Base-by-base conservation (phyloP, 1,284 basidiomycete genomes). In the Cutaneotrichosporon sp. region DNA sequence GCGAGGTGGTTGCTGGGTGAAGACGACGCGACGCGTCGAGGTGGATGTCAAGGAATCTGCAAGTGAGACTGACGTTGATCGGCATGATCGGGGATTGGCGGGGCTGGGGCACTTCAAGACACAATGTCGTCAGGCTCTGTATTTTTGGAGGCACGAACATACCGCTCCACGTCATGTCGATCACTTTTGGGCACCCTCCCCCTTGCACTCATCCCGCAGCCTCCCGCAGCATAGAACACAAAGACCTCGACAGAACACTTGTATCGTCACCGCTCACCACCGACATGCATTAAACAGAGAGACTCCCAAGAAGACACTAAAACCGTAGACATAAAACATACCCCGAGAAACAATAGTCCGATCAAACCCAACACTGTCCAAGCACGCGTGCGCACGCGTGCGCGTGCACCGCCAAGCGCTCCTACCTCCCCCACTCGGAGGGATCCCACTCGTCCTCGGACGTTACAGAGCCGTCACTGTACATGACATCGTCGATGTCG, bases 391-490 rank as follows among this genome's bases (percentile, higher is more conserved):
- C n/a, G n/a, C n/a, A n/a, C n/a, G n/a, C 7, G 38, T 18, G 18
- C 38, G 38, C n/a, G n/a, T n/a, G n/a, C n/a, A n/a, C n/a, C 38
- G 38, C 18, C 34, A 36, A 11, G 29, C 29, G 16, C 16, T 4
- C 11, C 42, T 55, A 74, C 43, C 72, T 47, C 0, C 71, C 73
- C 73, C 73, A 75, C 24, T 73, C 73, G 20, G 54, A 42, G 5
- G 72, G 72, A 46, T 72, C 66, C 73, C 72, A 73, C 56, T 75
- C 72, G 49, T 73, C 71, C 4, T 66, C 71, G 1, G 65, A 66
- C 49, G 61, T 67, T 9, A 60, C 63, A 6, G 60, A 67, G 24
- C 60, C 53, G 11, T 66, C 68, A 51, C 62, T 63, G 29, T 62
- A 68, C 68, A 69, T 69, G 18, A 70, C 58, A 33, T 62, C 67